Evolutionary conservation across 768 basidiomycete species (phyloP), one percentile per base, ranked within the genome.

Genomic region (Austroboletus eburneus): DNA sequence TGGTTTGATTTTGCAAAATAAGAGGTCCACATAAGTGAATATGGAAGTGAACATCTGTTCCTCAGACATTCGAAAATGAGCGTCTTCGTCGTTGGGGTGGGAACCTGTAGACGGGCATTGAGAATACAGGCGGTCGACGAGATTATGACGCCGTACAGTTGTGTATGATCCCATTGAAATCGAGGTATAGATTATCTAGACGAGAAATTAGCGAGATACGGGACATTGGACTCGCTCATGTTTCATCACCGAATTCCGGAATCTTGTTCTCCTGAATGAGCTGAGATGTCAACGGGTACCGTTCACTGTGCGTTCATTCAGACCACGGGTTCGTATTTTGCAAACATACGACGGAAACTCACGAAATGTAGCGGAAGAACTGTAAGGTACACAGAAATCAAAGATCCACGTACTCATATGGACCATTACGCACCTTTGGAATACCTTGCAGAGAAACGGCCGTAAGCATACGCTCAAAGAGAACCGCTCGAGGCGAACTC

Each of bases 281-380:
- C 66, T 98, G 96, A 16, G 95, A 98, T 14, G 94, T 99, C 56
- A 99, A 79, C 42, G 96, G 95, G 67, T 99, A 99, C 51, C 96
- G 85, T 74, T 98, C 96, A 51, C 92, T 95, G 61, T 9, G 2
- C 2, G 35, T 20, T 25, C 14, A 9, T 35, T 68, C 36, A 63
- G 49, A 30, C 9, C 9, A 48, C 32, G 56, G 14, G 3, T 27
- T 21, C 40, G 5, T 18, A 13, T 14, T 27, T 30, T 10, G 6
- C 17, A 9, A 17, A 14, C 27, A 23, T 10, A 17, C 0, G 17
- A 13, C 8, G 9, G 18, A 6, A 4, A 72, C 88, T 58, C 67
- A 90, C 85, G 92, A 94, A 58, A 94, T 90, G 65, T 92, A 96
- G 69, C 92, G 84, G 78, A 96, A 96, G 72, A 96, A 96, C 93